These are phyloP conservation scores for Leccinum fuscescens DNA, from an alignment of 1,284 basidiomycete species.

Conservation along the genomic window DNA sequence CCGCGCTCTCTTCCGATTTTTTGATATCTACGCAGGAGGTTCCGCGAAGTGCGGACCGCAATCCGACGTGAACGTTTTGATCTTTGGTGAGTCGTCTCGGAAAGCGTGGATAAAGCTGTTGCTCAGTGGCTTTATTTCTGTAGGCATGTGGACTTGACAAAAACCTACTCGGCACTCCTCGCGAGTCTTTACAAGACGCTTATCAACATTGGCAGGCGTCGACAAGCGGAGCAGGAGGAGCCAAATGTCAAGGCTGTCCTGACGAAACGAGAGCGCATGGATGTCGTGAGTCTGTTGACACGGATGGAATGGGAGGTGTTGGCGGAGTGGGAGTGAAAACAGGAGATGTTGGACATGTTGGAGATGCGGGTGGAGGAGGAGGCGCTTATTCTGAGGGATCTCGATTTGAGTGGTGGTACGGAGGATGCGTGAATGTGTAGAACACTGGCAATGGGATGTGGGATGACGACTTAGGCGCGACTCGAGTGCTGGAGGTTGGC, in stretches of 20 bases:
- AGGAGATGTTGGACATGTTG: slow-evolving; percentile 45
- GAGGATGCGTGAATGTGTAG: slow-evolving; percentile 23
- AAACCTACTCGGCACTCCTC: too few relatives aligned
- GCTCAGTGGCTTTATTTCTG: too few relatives aligned
- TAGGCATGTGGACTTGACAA: too few relatives aligned
- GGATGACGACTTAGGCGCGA: too few relatives aligned
- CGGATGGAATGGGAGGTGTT: too few relatives aligned
- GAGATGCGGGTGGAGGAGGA: slow-evolving; percentile 82
- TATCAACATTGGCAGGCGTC: too few relatives aligned
- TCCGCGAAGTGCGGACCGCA: slow-evolving; percentile 83
- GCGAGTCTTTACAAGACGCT: too few relatives aligned
- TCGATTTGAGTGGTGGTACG: slow-evolving; percentile 34
- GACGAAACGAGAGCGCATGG: too few relatives aligned
- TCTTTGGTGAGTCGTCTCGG: slow-evolving; percentile 64
- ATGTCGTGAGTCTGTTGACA: too few relatives aligned
- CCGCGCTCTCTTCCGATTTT: slow-evolving; percentile 75
- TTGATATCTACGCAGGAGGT: slow-evolving; percentile 90
- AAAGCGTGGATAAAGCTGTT: not conserved
- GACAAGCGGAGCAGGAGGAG: too few relatives aligned
- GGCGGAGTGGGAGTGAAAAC: slow-evolving; percentile 52
- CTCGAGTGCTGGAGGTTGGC: too few relatives aligned
- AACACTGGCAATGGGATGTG: not conserved
- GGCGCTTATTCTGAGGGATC: slow-evolving; percentile 82
- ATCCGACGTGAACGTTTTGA: slow-evolving; percentile 84
- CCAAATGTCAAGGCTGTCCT: too few relatives aligned